Base-by-base conservation (phyloP, 2,329 filamentous ascomycete genomes). In the Colletotrichum australisinense region DNA sequence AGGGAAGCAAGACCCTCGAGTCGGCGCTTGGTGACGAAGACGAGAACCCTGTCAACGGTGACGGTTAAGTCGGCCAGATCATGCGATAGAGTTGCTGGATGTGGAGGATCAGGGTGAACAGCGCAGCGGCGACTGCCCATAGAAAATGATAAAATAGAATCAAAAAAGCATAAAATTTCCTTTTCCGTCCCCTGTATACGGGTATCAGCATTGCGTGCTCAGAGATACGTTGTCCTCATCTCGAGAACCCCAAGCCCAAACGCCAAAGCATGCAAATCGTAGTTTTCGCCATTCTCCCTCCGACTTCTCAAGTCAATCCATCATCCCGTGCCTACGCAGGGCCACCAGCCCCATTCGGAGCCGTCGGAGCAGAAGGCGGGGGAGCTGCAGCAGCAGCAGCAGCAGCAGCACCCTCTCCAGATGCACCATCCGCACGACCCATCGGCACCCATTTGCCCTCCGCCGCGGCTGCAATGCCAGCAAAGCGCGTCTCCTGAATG, bases 31-130 rank as follows among this genome's bases (percentile, higher is more conserved):
- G 88, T 89, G 89, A 86, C 63, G 86, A 85, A 52, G 82, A 83
- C 26, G 78, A 83, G 75, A 85, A 88, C 66, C 83, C 85, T 12
- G 87, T 87, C 75, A 84, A 82, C 52, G 84, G 84, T 24, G 84
- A 86, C 78, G 84, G 84, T 52, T 86, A 69, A 70, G 9, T 9
- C 4, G 19, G 3, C 24, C 1, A 42, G 2, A 42, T 7, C 16
- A 19, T 5, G 14, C 4, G 38, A 19, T 2, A 7, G 5, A n/a
- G 42, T 49, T 19, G 3, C 19, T 11, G 9, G 9, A n/a, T 38
- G 30, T 16, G 14, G 42, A 32, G 19, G 63, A 1, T 12, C 11
- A 9, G 9, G 16, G 11, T 30, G 3, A 19, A 64, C 8, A 30
- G 8, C 16, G 42, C 5, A 5, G 24, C 52, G 24, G 7, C 4